Conservation (phyloP, 2,329 filamentous ascomycete species). For the Calonectria naviculata region DNA sequence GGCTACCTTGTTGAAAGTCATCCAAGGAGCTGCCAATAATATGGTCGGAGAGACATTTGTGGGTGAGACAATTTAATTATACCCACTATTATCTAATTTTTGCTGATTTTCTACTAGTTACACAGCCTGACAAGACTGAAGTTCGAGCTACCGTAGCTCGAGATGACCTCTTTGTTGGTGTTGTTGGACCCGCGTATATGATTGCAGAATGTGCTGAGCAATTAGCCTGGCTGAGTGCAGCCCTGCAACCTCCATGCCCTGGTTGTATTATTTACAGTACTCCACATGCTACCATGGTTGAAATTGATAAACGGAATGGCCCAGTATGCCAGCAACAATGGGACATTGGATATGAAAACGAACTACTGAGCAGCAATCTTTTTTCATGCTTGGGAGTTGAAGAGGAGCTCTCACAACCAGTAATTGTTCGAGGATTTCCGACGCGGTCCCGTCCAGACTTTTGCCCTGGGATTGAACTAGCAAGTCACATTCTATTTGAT, state of each 20-base stretch:
- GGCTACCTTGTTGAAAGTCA: background rate
- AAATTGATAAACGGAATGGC: background rate
- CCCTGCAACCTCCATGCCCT: background rate
- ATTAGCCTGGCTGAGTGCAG: background rate
- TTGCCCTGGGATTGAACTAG: background rate
- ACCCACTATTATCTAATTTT: background rate
- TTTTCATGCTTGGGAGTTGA: background rate
- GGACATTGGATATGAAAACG: no score
- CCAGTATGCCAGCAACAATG: background rate
- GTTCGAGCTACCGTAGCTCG: background rate
- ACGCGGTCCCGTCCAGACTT: background rate
- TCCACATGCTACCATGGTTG: background rate
- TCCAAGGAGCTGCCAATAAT: background rate
- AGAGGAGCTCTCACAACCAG: background rate
- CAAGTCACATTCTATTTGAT: background rate
- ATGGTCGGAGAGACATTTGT: background rate
- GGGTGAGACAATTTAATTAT: background rate
- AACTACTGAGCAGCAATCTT: background rate
- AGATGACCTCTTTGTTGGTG: background rate
- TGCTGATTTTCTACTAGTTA: background rate
- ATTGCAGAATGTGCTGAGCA: constrained; percentile 2
- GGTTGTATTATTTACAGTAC: background rate
- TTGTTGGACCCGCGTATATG: background rate
- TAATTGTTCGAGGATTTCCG: background rate
- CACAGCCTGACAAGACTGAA: background rate